Percentiles rank a stretch among this genome's conserved stretches.
Conservation (phyloP, 2,329 filamentous ascomycete species). For the Penicillium sp. region DNA sequence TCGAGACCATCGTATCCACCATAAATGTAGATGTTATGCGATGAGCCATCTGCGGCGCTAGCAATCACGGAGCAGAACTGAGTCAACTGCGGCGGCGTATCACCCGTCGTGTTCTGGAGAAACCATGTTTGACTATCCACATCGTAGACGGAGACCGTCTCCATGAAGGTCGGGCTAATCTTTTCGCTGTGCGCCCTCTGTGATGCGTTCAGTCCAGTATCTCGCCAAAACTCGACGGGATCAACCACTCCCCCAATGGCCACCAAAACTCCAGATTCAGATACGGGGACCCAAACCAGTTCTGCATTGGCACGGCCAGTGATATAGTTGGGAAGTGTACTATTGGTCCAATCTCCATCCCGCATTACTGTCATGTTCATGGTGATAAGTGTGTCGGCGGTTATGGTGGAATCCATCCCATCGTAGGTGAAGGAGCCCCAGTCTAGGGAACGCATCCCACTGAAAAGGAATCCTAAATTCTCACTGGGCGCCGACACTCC, state of each 20-base stretch:
- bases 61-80: slow-evolving; percentile 43
- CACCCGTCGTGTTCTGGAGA: slow-evolving; percentile 40
- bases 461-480: slow-evolving; percentile 67
- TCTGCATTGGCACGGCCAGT: slow-evolving; percentile 59
- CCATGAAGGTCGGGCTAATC: slow-evolving; percentile 36
- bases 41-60: slow-evolving; percentile 35
- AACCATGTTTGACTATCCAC: slow-evolving; percentile 36
- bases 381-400: slow-evolving; percentile 56
- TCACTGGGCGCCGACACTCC: slow-evolving; percentile 63
- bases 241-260: slow-evolving; percentile 38
- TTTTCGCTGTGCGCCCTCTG: slow-evolving; percentile 4
- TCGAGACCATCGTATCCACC: slow-evolving; percentile 43
- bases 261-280: slow-evolving; percentile 35
- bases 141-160: slow-evolving; percentile 37
- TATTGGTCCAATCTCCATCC: slow-evolving; percentile 55
- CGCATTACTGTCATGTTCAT: slow-evolving; percentile 56
- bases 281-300: slow-evolving; percentile 56
- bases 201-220: slow-evolving; percentile 4
- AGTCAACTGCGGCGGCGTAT: slow-evolving; percentile 32
- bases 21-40: slow-evolving; percentile 50
- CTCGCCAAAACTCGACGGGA: slow-evolving; percentile 18
- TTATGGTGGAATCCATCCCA: slow-evolving; percentile 31
- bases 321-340: slow-evolving; percentile 49
- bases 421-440: slow-evolving; percentile 49
- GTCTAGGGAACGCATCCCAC: slow-evolving; percentile 53